Evolutionary conservation across 1,284 basidiomycete genomes (phyloP), one percentile per base, ranked within the genome.

Genomic region (Tylopilus sp.): DNA sequence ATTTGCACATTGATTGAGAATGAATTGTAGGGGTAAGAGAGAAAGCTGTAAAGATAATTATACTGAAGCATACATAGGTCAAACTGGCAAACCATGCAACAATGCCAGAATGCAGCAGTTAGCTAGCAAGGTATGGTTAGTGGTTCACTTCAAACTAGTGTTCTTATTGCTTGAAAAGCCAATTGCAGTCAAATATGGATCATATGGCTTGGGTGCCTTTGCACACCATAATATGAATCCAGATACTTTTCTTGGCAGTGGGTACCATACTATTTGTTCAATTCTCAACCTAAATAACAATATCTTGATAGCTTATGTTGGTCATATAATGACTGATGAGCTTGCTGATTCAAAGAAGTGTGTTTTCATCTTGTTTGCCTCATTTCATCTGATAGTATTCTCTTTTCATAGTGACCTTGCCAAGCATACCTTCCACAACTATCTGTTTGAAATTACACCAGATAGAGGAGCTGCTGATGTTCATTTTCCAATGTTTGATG

Each of bases 171-270:
- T 28, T 46, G 26, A 1, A 8, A 7, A 63, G 76, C 50, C 50
- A 26, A 60, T 74, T 17, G 70, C 73, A 53, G 73, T 82, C 30
- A 72, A 66, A 33, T 55, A 60, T 52, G 73, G 73, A 44, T 34
- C 50, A 47, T 73, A 63, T 61, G 82, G 82, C 5, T 58, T 78
- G 6, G 82, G 82, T n/a, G 70, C 80, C 3, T 82, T 77, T 63
- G 59, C 78, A 10, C 41, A 43, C 1, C 73, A 81, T 55, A 46
- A 59, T 8, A 75, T 71, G 12, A 52, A 55, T 7, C 42, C 60
- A 33, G 66, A 64, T 4, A 74, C 78, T 9, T 68, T 81, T 12
- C 72, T 85, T 47, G 67, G 73, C 34, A 78, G 83, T 81, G 10
- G 50, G 53, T 40, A 3, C 3, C 45, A 30, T 45, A 9, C 18